These are phyloP conservation scores for Apophysomyces ossiformis DNA, from an alignment of 371 early-diverging fungal species.

Conservation along the genomic window DNA sequence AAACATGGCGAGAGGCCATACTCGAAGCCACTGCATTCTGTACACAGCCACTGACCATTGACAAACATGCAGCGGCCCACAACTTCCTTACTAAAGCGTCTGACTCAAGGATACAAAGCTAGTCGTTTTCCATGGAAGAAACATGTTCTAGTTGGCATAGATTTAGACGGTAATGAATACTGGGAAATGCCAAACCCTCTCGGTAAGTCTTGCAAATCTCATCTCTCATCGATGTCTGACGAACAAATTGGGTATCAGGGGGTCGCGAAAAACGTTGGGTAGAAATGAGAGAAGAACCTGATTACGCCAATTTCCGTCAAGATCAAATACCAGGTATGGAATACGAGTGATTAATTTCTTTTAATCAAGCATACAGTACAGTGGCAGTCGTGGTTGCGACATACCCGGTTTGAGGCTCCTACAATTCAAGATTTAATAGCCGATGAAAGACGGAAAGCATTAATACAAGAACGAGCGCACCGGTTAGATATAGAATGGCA, in stretches of 20 bases:
- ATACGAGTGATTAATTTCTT: slow-evolving; percentile 17
- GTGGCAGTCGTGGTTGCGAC: slow-evolving; percentile 78
- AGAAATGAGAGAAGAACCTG: slow-evolving; percentile 39
- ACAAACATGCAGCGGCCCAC: not conserved
- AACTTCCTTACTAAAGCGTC: not conserved
- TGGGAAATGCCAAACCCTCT: slow-evolving; percentile 72
- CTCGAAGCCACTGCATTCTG: not conserved
- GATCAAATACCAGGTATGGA: slow-evolving; percentile 60
- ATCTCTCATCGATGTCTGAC: not conserved
- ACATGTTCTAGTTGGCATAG: slow-evolving; percentile 62
- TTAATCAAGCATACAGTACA: slow-evolving; percentile 47
- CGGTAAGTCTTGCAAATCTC: slow-evolving; percentile 29
- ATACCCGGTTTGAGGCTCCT: slow-evolving; percentile 63
- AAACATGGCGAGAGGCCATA: too few relatives aligned
- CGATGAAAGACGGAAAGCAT: slow-evolving; percentile 34
- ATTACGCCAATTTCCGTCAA: slow-evolving; percentile 46
- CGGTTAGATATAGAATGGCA: slow-evolving; percentile 35
- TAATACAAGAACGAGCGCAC: slow-evolving; percentile 61
- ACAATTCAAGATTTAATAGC: slow-evolving; percentile 52
- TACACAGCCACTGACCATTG: not conserved
- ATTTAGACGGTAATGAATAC: slow-evolving; percentile 72
- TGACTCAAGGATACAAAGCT: slow-evolving; percentile 32
- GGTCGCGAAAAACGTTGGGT: slow-evolving; percentile 56
- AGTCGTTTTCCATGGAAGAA: slow-evolving; percentile 59
- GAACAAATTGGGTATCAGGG: slow-evolving; percentile 19